phyloP scores from a whole-genome alignment of 768 basidiomycete species.

The Agrocybe pediades region DNA sequence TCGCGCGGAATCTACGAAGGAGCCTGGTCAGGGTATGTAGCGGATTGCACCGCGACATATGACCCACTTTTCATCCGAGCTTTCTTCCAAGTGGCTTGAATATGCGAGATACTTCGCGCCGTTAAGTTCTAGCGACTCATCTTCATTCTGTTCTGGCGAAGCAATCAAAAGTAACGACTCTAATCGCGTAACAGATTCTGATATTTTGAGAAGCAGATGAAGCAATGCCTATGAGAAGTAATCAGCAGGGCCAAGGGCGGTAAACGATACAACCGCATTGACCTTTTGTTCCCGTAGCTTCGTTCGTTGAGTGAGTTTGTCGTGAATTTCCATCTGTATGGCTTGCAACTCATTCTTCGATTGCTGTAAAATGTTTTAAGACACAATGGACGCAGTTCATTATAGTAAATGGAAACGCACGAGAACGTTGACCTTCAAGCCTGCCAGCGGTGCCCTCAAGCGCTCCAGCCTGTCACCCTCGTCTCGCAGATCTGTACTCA shows the following conservation, averaged over 20 bases:
- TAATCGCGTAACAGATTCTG: conserved; percentile 86
- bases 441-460: conserved; percentile 67
- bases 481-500: conserved; percentile 89
- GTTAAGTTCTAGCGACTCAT: conserved; percentile 33
- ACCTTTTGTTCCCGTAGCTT: conserved; percentile 88
- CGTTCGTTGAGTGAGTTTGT: conserved; percentile 75
- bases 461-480: conserved; percentile 75
- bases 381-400: background rate
- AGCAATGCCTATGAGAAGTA: conserved; percentile 62
- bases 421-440: conserved; percentile 65
- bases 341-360: conserved; percentile 63
- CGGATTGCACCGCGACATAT: background rate
- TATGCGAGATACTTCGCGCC: conserved; percentile 31
- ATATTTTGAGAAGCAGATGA: conserved; percentile 87
- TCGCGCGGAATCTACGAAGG: conserved; percentile 55
- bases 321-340: conserved; percentile 74
- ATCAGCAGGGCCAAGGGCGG: background rate
- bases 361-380: conserved; percentile 37
- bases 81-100: conserved; percentile 37
- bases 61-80: conserved; percentile 43
- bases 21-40: conserved; percentile 9
- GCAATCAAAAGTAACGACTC: conserved; percentile 82
- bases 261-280: conserved; percentile 8
- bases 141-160: conserved; percentile 46
- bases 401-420: conserved; percentile 44